Percentiles rank a stretch among this genome's conserved stretches.
Conservation (phyloP, 2,329 filamentous ascomycete genomes). For the Pseudocercospora pini-densiflorae region DNA sequence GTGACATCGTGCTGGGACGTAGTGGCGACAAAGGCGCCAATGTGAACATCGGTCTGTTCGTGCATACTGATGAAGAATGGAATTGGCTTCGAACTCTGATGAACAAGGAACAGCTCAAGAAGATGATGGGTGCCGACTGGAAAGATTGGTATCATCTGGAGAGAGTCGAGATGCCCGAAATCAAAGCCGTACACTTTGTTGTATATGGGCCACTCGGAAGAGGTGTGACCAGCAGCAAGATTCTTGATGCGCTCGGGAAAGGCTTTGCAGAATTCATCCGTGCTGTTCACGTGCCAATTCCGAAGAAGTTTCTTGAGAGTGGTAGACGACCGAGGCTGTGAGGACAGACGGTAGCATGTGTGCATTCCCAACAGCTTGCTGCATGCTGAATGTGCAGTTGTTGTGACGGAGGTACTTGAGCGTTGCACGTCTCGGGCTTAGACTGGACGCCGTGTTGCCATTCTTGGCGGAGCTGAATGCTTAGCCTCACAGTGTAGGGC, state of each 20-base stretch:
- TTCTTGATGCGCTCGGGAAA: conserved; percentile 33
- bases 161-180: conserved; percentile 45
- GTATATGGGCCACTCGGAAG: conserved; percentile 32
- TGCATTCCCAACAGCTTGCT: background rate
- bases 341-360: background rate
- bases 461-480: background rate
- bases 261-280: conserved; percentile 33
- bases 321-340: conserved; percentile 20
- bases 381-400: background rate
- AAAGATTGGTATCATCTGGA: conserved; percentile 39
- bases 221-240: conserved; percentile 31
- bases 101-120: conserved; percentile 31
- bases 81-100: conserved; percentile 38
- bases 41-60: conserved; percentile 44
- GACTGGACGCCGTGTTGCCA: background rate
- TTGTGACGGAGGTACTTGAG: background rate
- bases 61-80: conserved; percentile 39
- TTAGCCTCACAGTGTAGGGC: background rate
- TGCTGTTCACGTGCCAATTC: conserved; percentile 30
- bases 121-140: conserved; percentile 38
- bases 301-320: conserved; percentile 27
- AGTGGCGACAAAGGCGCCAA: conserved; percentile 41
- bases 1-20: conserved; percentile 38
- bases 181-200: conserved; percentile 47
- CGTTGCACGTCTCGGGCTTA: background rate